These are phyloP conservation scores for Trichoderma sp. DNA, from an alignment of 2,329 filamentous ascomycete species.

Conservation along the genomic window DNA sequence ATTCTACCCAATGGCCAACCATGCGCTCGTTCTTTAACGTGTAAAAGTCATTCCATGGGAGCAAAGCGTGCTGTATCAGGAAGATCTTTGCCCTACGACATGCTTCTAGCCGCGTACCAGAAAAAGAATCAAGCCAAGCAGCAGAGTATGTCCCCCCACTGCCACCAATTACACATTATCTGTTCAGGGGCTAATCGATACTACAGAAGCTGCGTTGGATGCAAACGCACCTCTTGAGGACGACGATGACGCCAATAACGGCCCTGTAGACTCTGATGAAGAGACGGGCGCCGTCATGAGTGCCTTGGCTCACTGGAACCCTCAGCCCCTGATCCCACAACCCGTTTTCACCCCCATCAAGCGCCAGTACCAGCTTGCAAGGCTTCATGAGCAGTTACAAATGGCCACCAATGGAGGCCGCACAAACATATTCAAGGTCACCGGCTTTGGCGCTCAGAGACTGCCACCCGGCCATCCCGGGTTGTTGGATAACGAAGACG, in stretches of 20 bases:
- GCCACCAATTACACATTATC: background rate
- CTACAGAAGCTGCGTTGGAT: conserved; percentile 83
- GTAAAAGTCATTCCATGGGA: conserved; percentile 94
- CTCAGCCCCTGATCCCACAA: conserved; percentile 72
- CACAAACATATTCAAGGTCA: conserved; percentile 62
- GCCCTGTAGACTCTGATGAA: conserved; percentile 89
- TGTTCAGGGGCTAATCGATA: background rate
- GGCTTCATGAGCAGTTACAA: conserved; percentile 63
- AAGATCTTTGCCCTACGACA: conserved; percentile 84
- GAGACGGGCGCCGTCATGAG: conserved; percentile 88
- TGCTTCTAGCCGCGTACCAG: conserved; percentile 82
- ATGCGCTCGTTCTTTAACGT: conserved; percentile 84
- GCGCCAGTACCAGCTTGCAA: conserved; percentile 60
- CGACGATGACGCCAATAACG: conserved; percentile 74
- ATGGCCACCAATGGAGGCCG: conserved; percentile 64
- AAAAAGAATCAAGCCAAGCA: conserved; percentile 99
- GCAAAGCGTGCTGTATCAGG: conserved; percentile 86
- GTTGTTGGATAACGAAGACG: conserved; percentile 50
- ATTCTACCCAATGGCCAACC: conserved; percentile 78
- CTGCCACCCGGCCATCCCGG: conserved; percentile 50
- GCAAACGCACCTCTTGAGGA: conserved; percentile 89
- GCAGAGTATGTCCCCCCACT: conserved; percentile 65
- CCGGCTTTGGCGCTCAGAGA: conserved; percentile 54
- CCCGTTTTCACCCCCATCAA: conserved; percentile 59
- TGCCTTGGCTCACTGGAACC: conserved; percentile 71